Base-by-base conservation (phyloP, 2,329 filamentous ascomycete genomes). In the Sordariomycetes sp. region DNA sequence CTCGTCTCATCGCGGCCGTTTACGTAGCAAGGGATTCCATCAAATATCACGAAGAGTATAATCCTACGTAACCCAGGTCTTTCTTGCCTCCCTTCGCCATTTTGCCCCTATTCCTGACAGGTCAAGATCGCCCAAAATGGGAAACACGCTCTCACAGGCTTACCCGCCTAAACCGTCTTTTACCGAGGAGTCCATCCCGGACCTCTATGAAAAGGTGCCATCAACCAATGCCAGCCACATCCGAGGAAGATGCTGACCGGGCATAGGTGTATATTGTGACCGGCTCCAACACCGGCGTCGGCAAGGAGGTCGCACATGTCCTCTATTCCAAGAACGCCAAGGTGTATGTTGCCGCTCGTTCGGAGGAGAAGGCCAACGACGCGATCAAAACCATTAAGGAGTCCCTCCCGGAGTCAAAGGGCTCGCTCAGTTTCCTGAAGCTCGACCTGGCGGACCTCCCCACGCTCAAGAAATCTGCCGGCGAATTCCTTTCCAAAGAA, bases 161-260 rank as follows among this genome's bases (percentile, higher is more conserved):
- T 50, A 61, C 16, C 61, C 65, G 0, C 62, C 62, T 2, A 63
- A 61, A 28, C 63, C 66, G 14, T 60, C 43, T 11, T 64, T 67
- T 40, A 65, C 64, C 3, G 62, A 63, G 43, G 32, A 96, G 70
- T 90, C 97, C 67, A 80, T 96, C 24, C 89, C 91, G 0, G 66
- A 70, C 18, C 74, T 70, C 66, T 73, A 73, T 64, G 70, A 68
- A 18, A 69, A 69, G 91, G 87, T 89, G 68, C 46, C 3, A 22
- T 11, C 18, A 2, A 55, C 59, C 7, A 24, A 10, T 50, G 37
- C 50, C 20, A 18, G 37, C 52, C 25, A 18, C n/a, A 3, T 34
- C 10, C 14, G 12, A n/a, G 55, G 43, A 59, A 28, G 16, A 40
- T 50, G 12, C 51, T 58, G 34, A 59, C 57, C 54, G 2, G 2